Percentiles rank a stretch among this genome's conserved stretches.
phyloP scores from a whole-genome alignment of 2,329 filamentous ascomycete genomes.

The Alternaria gaisen region DNA sequence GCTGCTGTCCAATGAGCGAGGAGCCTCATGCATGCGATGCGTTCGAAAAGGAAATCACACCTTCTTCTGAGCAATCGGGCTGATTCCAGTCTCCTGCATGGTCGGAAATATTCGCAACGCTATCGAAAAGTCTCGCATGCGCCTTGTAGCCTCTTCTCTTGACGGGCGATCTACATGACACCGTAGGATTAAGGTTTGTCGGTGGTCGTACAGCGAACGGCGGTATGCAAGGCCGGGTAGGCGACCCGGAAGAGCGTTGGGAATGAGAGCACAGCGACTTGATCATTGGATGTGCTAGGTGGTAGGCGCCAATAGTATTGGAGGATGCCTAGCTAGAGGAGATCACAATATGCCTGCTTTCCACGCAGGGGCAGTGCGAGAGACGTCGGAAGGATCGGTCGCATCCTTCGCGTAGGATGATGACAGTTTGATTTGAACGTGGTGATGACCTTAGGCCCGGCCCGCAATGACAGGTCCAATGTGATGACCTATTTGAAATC shows the following conservation, averaged over 20 bases:
- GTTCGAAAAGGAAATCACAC: conserved; percentile 1
- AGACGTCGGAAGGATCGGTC: neutral
- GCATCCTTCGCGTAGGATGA: neutral
- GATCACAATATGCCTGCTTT: neutral
- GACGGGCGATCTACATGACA: neutral
- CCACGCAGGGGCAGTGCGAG: neutral
- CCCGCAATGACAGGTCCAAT: neutral
- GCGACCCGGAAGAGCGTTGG: neutral
- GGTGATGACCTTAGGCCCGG: neutral
- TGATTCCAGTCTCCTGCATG: neutral
- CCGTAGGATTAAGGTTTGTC: conserved; percentile 1
- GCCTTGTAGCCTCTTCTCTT: neutral
- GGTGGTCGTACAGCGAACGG: conserved; percentile 1
- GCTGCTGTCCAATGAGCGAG: conserved; percentile 8
- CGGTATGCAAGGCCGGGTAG: conserved; percentile 2
- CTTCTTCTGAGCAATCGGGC: conserved; percentile 14
- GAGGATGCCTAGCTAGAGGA: too few relatives aligned
- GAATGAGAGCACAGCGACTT: neutral
- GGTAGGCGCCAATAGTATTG: neutral
- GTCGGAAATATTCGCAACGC: conserved; percentile 4
- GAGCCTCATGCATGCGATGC: conserved; percentile 4
- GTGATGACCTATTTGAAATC: neutral
- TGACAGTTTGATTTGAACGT: neutral
- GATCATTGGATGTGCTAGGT: neutral
- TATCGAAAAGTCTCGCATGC: conserved; percentile 5